Conservation (phyloP, 176 grass and related monocot genomes). For the Carex pumila region DNA sequence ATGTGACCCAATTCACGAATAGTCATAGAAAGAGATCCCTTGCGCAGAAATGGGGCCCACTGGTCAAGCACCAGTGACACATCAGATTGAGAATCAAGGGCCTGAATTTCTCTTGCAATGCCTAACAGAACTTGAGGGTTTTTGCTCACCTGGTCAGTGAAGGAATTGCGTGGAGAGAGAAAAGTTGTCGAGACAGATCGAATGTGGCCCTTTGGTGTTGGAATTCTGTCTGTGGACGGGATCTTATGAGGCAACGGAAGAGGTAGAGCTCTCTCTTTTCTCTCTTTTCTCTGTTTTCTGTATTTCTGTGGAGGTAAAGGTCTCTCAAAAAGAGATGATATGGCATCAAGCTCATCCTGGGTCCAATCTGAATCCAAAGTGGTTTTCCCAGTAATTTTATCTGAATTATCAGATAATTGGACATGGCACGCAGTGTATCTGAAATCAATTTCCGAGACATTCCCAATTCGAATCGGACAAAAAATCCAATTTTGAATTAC, state of each 20-base stretch:
- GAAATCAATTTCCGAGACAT: neutral
- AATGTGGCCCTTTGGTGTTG: slow-evolving; percentile 41
- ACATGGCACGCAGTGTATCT: neutral
- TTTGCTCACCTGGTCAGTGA: slow-evolving; percentile 58
- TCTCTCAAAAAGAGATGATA: slow-evolving; percentile 64
- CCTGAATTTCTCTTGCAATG: slow-evolving; percentile 60
- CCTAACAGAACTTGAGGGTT: slow-evolving; percentile 45
- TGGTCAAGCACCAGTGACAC: too few relatives aligned
- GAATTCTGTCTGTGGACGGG: slow-evolving; percentile 19
- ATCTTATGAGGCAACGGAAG: slow-evolving; percentile 50
- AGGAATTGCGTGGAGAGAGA: slow-evolving; percentile 27
- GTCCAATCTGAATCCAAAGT: slow-evolving; percentile 38
- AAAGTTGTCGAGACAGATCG: slow-evolving; percentile 25
- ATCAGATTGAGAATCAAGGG: too few relatives aligned
- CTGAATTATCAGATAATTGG: slow-evolving; percentile 1
- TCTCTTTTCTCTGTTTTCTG: slow-evolving; percentile 25
- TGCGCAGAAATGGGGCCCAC: slow-evolving; percentile 5
- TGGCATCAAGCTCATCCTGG: slow-evolving; percentile 60
- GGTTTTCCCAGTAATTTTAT: neutral
- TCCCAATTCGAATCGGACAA: neutral
- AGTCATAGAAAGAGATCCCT: slow-evolving; percentile 73
- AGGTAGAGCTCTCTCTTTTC: slow-evolving; percentile 35
- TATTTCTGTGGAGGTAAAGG: slow-evolving; percentile 41
- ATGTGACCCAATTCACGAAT: slow-evolving; percentile 81
- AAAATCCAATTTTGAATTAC: neutral